Conservation (phyloP, 371 early-diverging fungal species). For the Saksenaea vasiformis region DNA sequence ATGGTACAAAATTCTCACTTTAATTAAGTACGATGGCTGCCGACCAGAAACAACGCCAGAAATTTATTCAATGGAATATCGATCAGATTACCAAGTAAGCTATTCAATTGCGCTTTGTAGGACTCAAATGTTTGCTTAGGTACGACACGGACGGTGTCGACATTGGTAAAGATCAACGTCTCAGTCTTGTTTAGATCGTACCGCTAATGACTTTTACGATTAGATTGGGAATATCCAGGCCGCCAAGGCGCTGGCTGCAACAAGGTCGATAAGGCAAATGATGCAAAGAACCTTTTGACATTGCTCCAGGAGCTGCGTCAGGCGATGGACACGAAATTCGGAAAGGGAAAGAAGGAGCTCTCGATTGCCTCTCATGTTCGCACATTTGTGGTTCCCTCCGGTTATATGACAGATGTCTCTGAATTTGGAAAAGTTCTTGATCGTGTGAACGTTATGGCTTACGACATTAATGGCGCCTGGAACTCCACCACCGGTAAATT, state of each 20-base stretch:
- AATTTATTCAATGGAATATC: conserved; percentile 44
- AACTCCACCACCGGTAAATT: conserved; percentile 20
- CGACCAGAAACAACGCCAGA: conserved; percentile 32
- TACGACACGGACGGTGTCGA: conserved; percentile 43
- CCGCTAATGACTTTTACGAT: background rate
- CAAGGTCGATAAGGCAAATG: conserved; percentile 30
- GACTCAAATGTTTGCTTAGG: background rate
- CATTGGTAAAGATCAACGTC: conserved; percentile 29
- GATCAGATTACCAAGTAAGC: conserved; percentile 24
- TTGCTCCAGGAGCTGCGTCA: conserved; percentile 61
- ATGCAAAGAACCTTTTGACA: conserved; percentile 43
- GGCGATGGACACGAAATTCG: conserved; percentile 56
- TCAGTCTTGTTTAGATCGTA: background rate
- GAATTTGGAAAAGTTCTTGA: conserved; percentile 59
- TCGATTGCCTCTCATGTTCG: conserved; percentile 56
- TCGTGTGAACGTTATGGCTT: conserved; percentile 61
- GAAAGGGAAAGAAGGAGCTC: conserved; percentile 48
- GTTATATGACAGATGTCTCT: conserved; percentile 51
- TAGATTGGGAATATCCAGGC: conserved; percentile 69
- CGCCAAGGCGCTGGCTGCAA: conserved; percentile 60
- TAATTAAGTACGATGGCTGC: conserved; percentile 42
- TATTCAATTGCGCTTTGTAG: background rate
- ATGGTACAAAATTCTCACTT: conserved; percentile 35
- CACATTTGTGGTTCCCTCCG: conserved; percentile 51
- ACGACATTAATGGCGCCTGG: conserved; percentile 63